Conservation (phyloP, 768 basidiomycete species). For the Lactarius sanguifluus region DNA sequence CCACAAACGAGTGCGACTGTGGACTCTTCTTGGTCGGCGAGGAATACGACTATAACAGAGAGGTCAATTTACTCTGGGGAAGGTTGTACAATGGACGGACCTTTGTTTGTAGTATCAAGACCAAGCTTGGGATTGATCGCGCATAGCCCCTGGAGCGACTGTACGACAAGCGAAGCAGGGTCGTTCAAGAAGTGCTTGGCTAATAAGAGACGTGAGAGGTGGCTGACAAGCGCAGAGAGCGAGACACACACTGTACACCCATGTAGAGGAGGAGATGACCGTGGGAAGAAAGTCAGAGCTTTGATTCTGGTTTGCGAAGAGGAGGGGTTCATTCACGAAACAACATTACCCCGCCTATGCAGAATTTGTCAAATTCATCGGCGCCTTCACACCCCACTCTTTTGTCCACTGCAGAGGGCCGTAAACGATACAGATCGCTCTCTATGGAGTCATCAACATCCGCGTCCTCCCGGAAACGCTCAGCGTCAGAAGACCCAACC, state of each 20-base stretch:
- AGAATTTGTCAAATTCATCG: constrained; percentile 9
- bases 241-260: constrained; percentile 15
- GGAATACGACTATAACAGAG: constrained; percentile 54
- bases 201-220: constrained; percentile 13
- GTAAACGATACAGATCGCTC: constrained; percentile 54
- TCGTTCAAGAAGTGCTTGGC: constrained; percentile 80
- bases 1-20: constrained; percentile 81
- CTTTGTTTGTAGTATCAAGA: constrained; percentile 70
- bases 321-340: neutral
- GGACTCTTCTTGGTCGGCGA: constrained; percentile 53
- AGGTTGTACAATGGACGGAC: constrained; percentile 39
- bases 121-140: constrained; percentile 68
- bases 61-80: neutral
- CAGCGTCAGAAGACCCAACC: constrained; percentile 65
- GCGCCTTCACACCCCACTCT: constrained; percentile 11
- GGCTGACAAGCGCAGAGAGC: neutral
- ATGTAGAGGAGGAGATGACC: constrained; percentile 13
- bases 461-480: constrained; percentile 75
- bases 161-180: constrained; percentile 67
- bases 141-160: constrained; percentile 74
- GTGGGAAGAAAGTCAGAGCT: constrained; percentile 11
- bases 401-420: constrained; percentile 16
- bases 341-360: constrained; percentile 17
- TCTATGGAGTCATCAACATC: constrained; percentile 75
- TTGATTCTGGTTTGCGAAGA: no score